Evolutionary conservation across 225 moss, liverwort and hornwort genomes (phyloP).

Genomic region (Rhytidiadelphus loreus): DNA sequence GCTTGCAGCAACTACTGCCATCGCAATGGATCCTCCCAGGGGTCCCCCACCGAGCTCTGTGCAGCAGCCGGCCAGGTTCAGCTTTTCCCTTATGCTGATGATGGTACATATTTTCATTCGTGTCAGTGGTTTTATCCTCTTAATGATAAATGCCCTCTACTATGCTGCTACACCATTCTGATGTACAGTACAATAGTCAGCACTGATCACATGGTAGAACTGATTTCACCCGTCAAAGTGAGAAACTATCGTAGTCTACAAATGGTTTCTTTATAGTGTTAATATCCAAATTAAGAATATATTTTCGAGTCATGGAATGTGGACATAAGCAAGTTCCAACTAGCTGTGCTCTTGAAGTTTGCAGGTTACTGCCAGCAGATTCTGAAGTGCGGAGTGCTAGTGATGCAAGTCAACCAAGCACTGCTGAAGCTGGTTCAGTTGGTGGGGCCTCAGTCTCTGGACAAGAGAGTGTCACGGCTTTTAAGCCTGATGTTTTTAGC

Average conservation of each 20-base stretch:
- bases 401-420: constrained; percentile 10
- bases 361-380: constrained; percentile 35
- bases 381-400: constrained; percentile 6
- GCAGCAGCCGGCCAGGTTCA: constrained; percentile 56
- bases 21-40: constrained; percentile 27
- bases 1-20: constrained; percentile 62
- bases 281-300: neutral
- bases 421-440: constrained; percentile 16
- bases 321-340: constrained; percentile 12
- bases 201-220: neutral
- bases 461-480: neutral
- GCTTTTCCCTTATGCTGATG: constrained; percentile 3
- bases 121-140: neutral
- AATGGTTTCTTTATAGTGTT: neutral
- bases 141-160: neutral
- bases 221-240: neutral
- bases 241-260: neutral
- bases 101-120: neutral
- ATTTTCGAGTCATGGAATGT: neutral
- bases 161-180: neutral
- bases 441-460: constrained; percentile 2
- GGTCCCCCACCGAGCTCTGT: constrained; percentile 5
- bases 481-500: neutral
- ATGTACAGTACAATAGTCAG: neutral
- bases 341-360: constrained; percentile 33